Evolutionary conservation across 495 filamentous ascomycete genomes (phyloP).

Genomic region (Talaromyces wortmannii): DNA sequence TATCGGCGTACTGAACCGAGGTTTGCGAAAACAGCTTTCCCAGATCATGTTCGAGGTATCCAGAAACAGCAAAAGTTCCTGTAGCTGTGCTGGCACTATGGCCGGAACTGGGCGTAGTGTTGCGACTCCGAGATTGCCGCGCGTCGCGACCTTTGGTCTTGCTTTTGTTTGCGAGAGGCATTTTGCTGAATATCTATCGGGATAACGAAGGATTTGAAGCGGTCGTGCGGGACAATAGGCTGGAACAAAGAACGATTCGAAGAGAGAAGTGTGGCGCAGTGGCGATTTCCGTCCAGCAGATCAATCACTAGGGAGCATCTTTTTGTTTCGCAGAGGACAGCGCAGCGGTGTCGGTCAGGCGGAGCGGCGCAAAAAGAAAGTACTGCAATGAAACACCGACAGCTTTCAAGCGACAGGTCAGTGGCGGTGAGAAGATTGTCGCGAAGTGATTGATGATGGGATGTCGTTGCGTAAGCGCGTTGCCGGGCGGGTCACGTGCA

Average conservation of each 20-base stretch:
- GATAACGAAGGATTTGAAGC: neutral
- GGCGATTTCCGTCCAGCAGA: too few relatives aligned
- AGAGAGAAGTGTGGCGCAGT: too few relatives aligned
- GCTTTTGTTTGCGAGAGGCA: conserved; percentile 55
- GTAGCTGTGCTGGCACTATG: conserved; percentile 40
- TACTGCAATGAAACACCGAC: too few relatives aligned
- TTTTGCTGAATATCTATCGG: conserved; percentile 7
- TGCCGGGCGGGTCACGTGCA: neutral
- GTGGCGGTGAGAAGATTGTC: neutral
- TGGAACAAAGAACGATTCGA: neutral
- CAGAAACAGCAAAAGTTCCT: conserved; percentile 45
- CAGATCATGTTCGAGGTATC: conserved; percentile 54
- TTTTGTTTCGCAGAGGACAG: too few relatives aligned
- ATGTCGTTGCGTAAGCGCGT: neutral
- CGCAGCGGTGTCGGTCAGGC: too few relatives aligned
- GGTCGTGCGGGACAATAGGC: neutral
- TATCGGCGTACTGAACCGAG: conserved; percentile 60
- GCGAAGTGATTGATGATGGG: neutral
- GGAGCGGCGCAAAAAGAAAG: too few relatives aligned
- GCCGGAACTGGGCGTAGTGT: conserved; percentile 70
- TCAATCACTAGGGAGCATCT: too few relatives aligned
- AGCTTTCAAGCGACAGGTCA: neutral
- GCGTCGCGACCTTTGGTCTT: conserved; percentile 66
- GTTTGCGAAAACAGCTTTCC: conserved; percentile 54
- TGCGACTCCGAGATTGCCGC: conserved; percentile 73